Evolutionary conservation across 192 early-diverging fungal genomes (phyloP).

Genomic region (Mortierella antarctica): DNA sequence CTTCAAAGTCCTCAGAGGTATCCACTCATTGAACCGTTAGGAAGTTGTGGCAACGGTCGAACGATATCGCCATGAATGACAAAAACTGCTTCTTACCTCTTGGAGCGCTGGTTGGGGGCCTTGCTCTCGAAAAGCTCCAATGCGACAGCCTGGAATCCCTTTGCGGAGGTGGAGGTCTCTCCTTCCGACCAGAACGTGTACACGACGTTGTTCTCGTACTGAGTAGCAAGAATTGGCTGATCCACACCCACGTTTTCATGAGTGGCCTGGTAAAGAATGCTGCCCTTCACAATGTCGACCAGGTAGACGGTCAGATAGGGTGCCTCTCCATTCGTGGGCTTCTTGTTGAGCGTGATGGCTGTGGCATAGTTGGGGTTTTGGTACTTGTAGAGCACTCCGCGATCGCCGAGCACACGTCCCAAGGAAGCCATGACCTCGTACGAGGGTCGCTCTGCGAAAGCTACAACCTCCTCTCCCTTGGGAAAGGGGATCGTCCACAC

Average conservation of each 20-base stretch:
- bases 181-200: constrained; percentile 92
- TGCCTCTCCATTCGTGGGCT: constrained; percentile 8
- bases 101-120: constrained; percentile 72
- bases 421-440: constrained; percentile 83
- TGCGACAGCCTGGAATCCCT: constrained; percentile 83
- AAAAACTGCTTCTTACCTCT: constrained; percentile 59
- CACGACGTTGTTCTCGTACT: constrained; percentile 90
- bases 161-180: constrained; percentile 56
- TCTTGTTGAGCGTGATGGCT: constrained; percentile 69
- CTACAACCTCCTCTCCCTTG: constrained; percentile 57
- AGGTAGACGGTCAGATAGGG: constrained; percentile 77
- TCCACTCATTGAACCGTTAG: too few species aligned
- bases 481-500: constrained; percentile 71
- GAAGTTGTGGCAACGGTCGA: background rate
- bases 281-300: constrained; percentile 90
- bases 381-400: constrained; percentile 99
- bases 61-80: background rate
- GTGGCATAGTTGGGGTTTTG: constrained; percentile 93
- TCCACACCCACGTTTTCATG: constrained; percentile 68
- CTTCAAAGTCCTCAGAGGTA: background rate
- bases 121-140: constrained; percentile 92
- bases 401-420: constrained; percentile 94
- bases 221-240: constrained; percentile 73
- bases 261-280: constrained; percentile 75
- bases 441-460: constrained; percentile 56